Evolutionary conservation across 164 flowering plant species (phyloP).

Genomic region (Aristolochia fimbriata): DNA sequence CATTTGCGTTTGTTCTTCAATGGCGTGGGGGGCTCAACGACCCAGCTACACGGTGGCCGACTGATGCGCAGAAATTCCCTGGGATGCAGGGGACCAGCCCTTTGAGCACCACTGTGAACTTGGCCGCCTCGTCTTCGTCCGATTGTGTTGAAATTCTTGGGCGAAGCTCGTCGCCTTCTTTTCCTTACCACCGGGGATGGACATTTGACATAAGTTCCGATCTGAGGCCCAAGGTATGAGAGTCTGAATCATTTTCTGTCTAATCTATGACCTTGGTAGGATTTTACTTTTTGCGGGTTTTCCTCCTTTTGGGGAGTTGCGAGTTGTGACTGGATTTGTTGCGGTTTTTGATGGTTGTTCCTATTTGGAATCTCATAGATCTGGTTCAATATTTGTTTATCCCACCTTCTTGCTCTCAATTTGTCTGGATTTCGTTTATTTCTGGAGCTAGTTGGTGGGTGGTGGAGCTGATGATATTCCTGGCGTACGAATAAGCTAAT

Average conservation of each 20-base stretch:
- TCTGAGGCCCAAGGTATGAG: constrained; percentile 62
- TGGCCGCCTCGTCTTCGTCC: constrained; percentile 13
- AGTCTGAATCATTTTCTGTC: background rate
- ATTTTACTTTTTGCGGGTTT: background rate
- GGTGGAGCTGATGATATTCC: too few species aligned
- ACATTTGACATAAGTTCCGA: constrained; percentile 39
- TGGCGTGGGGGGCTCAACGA: constrained; percentile 83
- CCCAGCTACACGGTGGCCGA: constrained; percentile 59
- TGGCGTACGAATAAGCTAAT: too few species aligned
- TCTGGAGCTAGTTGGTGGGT: too few species aligned
- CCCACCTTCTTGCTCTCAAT: background rate
- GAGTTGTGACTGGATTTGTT: background rate
- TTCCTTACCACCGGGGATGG: constrained; percentile 63
- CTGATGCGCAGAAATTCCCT: constrained; percentile 45
- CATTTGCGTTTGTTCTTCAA: constrained; percentile 73
- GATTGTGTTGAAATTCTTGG: constrained; percentile 33
- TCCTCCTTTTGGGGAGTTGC: background rate
- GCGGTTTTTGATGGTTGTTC: background rate
- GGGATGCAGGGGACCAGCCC: constrained; percentile 35
- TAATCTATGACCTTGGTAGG: background rate
- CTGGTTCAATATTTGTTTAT: background rate
- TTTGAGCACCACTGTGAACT: constrained; percentile 2
- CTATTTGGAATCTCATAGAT: background rate
- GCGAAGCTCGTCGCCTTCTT: constrained; percentile 33
- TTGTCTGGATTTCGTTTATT: background rate